Evolutionary conservation across 345 rosid genomes (phyloP), one percentile per base, ranked within the genome.

Genomic region (Citrus inodora): DNA sequence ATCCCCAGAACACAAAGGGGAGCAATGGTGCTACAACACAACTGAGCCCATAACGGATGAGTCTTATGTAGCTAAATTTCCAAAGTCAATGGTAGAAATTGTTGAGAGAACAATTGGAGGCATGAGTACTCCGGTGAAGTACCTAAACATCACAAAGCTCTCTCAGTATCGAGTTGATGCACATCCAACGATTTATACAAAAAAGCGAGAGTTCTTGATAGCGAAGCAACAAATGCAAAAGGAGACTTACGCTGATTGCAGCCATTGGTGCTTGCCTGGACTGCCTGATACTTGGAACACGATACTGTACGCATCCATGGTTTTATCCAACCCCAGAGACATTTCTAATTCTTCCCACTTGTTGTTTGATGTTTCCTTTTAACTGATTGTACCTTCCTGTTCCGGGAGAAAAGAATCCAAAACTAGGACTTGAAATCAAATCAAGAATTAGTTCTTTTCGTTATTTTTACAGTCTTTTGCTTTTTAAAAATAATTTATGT

Each of bases 211-310:
- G 27, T 60, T 69, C 16, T 53, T 68, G 67, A 46, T 63, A 8
- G 69, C n/a, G n/a, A 35, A 58, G 51, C 79, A 69, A 27, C 62
- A 28, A 70, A 63, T 58, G 76, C 73, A 79, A 21, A 85, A 79
- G 5, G 62, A 77, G 55, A 10, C 55, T 42, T 73, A 66, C 1
- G 77, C 84, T 1, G 94, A 90, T 80, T 90, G 92, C 83, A 87
- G 87, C 81, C 94, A 90, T 60, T 87, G 91, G 92, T 87, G 93
- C 67, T 80, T 90, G 79, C 91, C 92, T 9, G 93, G 92, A 38
- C 72, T 90, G 19, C 92, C 92, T 11, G 94, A 87, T 71, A 84
- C 91, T 6, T 90, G 92, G 92, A 91, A 89, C 71, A 70, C 30
- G 27, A 85, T 88, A 6, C 25, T 88, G 24, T 87, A 88, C 42